Conservation (phyloP, 192 early-diverging fungal species). For the Coemansia sp. region DNA sequence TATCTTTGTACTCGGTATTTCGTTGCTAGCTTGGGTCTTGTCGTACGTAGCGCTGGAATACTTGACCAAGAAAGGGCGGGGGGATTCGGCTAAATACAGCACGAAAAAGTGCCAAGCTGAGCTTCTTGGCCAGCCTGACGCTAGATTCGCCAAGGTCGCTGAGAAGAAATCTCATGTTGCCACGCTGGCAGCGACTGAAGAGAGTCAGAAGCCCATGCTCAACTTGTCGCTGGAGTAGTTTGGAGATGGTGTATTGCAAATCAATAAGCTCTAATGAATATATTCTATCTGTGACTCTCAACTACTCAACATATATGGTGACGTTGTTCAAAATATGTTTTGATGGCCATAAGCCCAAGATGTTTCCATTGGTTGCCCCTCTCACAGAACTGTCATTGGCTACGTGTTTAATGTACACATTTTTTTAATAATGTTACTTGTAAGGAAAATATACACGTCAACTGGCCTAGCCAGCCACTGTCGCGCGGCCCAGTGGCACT, state of each 20-base stretch:
- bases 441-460: not conserved
- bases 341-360: not conserved
- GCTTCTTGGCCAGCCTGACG: conserved; percentile 33
- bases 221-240: not conserved
- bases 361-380: not conserved
- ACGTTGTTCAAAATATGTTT: not conserved
- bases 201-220: not conserved
- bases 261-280: not conserved
- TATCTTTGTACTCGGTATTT: conserved; percentile 26
- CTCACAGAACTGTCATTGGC: not conserved
- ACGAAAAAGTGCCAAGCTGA: conserved; percentile 7
- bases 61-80: conserved; percentile 17
- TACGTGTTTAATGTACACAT: not conserved
- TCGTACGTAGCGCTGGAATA: conserved; percentile 41
- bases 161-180: not conserved
- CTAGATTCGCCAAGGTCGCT: conserved; percentile 19
- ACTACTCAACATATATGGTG: not conserved
- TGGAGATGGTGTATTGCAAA: not conserved
- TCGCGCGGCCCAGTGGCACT: not conserved
- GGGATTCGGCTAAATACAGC: conserved; percentile 1
- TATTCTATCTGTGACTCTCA: not conserved
- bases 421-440: not conserved
- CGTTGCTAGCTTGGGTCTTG: conserved; percentile 18
- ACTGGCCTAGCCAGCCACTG: not conserved
- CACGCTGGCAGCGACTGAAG: not conserved